phyloP scores from a whole-genome alignment of 1,139 yeast genomes.

The Scheffersomyces quercinus region DNA sequence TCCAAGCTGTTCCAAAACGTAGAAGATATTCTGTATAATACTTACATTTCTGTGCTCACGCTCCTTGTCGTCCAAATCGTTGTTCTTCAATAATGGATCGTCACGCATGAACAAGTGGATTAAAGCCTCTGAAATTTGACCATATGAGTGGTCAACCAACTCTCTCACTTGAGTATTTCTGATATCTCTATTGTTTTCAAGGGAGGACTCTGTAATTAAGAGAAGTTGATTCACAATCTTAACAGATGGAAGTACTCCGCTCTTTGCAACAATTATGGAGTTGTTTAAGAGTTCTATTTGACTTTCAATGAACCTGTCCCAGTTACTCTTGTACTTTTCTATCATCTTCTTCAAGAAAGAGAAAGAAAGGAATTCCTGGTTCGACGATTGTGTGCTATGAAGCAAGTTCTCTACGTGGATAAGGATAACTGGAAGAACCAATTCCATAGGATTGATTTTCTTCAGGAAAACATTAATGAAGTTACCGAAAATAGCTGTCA shows the following conservation, averaged over 20 bases:
- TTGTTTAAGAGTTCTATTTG: conserved; percentile 58
- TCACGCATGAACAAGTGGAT: conserved; percentile 39
- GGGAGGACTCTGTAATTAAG: conserved; percentile 35
- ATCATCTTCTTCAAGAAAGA: conserved; percentile 52
- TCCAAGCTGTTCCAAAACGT: conserved; percentile 52
- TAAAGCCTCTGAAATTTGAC: conserved; percentile 34
- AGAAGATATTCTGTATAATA: conserved; percentile 63
- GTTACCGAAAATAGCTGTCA: conserved; percentile 58
- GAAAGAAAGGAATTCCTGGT: conserved; percentile 65
- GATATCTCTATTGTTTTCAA: conserved; percentile 19
- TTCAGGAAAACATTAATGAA: conserved; percentile 38
- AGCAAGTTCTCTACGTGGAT: conserved; percentile 42
- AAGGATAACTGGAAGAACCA: conserved; percentile 38
- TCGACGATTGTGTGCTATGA: conserved; percentile 42
- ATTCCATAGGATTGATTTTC: conserved; percentile 38
- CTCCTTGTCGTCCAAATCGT: conserved; percentile 57
- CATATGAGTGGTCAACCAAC: conserved; percentile 45
- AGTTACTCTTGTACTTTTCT: conserved; percentile 52
- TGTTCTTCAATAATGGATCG: conserved; percentile 46
- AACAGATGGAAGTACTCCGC: conserved; percentile 38
- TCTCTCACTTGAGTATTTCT: conserved; percentile 28
- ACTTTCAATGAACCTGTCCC: conserved; percentile 60
- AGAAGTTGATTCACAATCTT: conserved; percentile 36
- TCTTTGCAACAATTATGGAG: conserved; percentile 44
- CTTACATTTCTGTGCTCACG: conserved; percentile 58